A percentile compares a stretch with the other conserved stretches of the same genome.
These are phyloP conservation scores for Cercospora sesami DNA, from an alignment of 2,329 filamentous ascomycete species.

Conservation along the genomic window DNA sequence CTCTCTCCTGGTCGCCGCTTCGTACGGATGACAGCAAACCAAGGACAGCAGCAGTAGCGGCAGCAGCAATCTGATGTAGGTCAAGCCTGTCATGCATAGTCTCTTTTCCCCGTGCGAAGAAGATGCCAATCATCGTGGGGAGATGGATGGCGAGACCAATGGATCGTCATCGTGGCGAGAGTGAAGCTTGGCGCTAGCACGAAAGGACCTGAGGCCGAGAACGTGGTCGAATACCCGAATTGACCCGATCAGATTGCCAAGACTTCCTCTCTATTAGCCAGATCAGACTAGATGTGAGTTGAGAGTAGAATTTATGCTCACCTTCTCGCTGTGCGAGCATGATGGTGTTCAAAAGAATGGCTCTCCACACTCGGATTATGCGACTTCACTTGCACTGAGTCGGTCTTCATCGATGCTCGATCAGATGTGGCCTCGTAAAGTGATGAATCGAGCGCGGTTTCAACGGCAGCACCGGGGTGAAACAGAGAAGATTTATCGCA, in stretches of 20 bases:
- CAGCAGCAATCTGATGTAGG: not conserved
- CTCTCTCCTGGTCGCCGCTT: slow-evolving; percentile 2
- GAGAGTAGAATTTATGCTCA: not conserved
- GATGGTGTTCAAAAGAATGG: not conserved
- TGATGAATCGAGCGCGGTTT: not conserved
- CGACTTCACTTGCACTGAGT: not conserved
- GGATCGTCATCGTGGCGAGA: slow-evolving; percentile 10
- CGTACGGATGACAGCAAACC: not conserved
- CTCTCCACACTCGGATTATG: not conserved
- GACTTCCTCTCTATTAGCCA: not conserved
- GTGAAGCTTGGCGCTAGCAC: not conserved
- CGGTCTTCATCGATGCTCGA: not conserved
- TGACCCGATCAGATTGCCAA: not conserved
- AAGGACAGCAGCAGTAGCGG: not conserved
- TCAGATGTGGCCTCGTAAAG: not conserved
- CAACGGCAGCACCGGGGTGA: not conserved
- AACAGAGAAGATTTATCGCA: not conserved
- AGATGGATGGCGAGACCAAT: slow-evolving; percentile 11
- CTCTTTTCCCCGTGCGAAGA: not conserved
- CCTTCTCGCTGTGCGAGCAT: not conserved
- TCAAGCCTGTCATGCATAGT: not conserved
- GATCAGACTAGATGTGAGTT: not conserved
- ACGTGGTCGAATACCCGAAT: not conserved
- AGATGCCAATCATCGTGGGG: not conserved
- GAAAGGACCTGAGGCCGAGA: not conserved